Evolutionary conservation across 2,329 filamentous ascomycete species (phyloP).

Genomic region (Clarireedia hainanense): DNA sequence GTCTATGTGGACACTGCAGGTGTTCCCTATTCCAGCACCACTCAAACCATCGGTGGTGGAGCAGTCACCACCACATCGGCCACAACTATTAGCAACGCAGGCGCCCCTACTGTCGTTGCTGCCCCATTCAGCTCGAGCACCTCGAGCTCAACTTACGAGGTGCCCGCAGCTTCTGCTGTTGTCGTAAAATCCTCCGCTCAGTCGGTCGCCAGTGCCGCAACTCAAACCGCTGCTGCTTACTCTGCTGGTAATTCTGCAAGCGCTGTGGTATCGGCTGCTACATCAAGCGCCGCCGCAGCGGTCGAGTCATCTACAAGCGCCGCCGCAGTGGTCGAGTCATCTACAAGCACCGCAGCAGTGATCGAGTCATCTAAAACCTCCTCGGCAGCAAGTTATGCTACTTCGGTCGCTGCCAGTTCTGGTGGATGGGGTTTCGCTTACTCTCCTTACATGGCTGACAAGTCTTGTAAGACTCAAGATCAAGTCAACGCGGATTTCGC

Average conservation of each 20-base stretch:
- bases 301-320: background rate
- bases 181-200: too few relatives aligned
- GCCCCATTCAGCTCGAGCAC: background rate
- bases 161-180: background rate
- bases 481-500: conserved; percentile 60
- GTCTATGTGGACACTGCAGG: conserved; percentile 55
- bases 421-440: conserved; percentile 45
- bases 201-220: background rate
- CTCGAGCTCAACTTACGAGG: background rate
- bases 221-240: background rate
- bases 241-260: background rate
- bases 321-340: too few relatives aligned
- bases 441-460: conserved; percentile 47
- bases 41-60: background rate
- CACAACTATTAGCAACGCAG: background rate
- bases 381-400: conserved; percentile 9
- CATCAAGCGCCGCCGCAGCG: background rate
- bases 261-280: background rate
- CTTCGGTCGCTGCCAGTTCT: conserved; percentile 4
- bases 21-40: conserved; percentile 28
- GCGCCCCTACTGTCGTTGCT: background rate
- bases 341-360: background rate
- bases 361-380: conserved; percentile 11
- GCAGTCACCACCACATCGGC: background rate
- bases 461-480: conserved; percentile 57